These are phyloP conservation scores for Erucastrum elatum DNA, from an alignment of 345 rosid species.

Conservation along the genomic window DNA sequence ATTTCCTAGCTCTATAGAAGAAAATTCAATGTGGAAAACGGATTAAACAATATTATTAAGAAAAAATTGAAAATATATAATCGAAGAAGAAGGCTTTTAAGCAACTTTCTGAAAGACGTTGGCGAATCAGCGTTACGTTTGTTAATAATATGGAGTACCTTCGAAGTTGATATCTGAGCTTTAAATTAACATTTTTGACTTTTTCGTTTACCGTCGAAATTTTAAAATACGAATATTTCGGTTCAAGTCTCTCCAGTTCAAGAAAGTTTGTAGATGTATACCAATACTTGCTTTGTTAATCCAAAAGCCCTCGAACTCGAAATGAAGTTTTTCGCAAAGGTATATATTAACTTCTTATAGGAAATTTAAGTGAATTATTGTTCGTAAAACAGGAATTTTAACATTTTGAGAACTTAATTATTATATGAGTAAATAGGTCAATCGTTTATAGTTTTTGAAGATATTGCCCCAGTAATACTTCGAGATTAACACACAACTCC, in stretches of 20 bases:
- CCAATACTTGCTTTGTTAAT: neutral
- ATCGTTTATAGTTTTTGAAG: neutral
- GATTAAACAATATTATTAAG: slow-evolving; percentile 11
- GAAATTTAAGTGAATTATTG: neutral
- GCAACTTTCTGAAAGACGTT: slow-evolving; percentile 44
- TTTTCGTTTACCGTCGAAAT: slow-evolving; percentile 12
- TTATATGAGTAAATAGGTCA: neutral
- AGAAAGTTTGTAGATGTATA: slow-evolving; percentile 15
- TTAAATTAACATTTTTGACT: slow-evolving; percentile 26
- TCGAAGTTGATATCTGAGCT: slow-evolving; percentile 42
- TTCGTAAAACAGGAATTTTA: neutral
- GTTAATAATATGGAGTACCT: slow-evolving; percentile 45
- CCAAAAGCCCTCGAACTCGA: neutral
- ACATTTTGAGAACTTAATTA: neutral
- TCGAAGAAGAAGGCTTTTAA: slow-evolving; percentile 39
- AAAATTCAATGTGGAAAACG: slow-evolving; percentile 16
- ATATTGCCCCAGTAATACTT: neutral
- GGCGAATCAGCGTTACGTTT: slow-evolving; percentile 42
- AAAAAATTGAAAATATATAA: neutral
- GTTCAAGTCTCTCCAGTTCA: slow-evolving; percentile 14
- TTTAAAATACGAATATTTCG: slow-evolving; percentile 2
- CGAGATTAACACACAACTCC: neutral
- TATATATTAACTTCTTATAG: neutral
- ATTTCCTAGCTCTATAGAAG: neutral
- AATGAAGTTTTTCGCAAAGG: neutral